These are phyloP conservation scores for Lichtheimia corymbifera DNA, from an alignment of 371 early-diverging fungal species.

Conservation along the genomic window DNA sequence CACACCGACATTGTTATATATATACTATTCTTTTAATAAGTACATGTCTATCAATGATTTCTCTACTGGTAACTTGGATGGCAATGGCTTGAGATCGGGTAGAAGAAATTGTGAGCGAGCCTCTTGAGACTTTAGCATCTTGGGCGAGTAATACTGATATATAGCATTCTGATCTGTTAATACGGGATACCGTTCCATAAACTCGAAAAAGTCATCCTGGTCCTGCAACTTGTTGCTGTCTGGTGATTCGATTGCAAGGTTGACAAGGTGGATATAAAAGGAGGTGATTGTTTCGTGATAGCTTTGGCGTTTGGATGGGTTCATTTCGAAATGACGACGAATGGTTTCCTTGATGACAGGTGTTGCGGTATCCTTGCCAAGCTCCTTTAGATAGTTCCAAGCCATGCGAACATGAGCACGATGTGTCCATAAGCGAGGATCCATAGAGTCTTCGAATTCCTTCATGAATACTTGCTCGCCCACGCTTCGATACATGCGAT, in stretches of 20 bases:
- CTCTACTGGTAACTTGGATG: conserved; percentile 11
- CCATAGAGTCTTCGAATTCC: conserved; percentile 46
- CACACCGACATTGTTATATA: too few relatives aligned
- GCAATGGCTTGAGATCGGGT: conserved; percentile 51
- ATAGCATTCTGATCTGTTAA: conserved; percentile 45
- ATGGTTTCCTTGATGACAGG: conserved; percentile 51
- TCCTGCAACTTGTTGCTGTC: conserved; percentile 16
- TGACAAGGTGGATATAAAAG: conserved; percentile 53
- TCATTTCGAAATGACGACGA: conserved; percentile 43
- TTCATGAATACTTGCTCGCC: conserved; percentile 62
- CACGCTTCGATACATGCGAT: conserved; percentile 62
- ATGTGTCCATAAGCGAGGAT: conserved; percentile 59
- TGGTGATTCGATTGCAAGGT: conserved; percentile 31
- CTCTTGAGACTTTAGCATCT: conserved; percentile 37
- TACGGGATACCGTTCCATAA: conserved; percentile 48
- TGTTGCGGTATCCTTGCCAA: conserved; percentile 35
- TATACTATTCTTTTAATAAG: conserved; percentile 3
- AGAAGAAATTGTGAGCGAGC: conserved; percentile 37
- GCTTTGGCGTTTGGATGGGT: conserved; percentile 29
- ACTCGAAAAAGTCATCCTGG: conserved; percentile 55
- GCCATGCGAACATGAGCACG: conserved; percentile 65
- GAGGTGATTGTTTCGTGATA: conserved; percentile 64
- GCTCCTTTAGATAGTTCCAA: conserved; percentile 60
- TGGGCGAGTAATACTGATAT: conserved; percentile 49
- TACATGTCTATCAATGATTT: conserved; percentile 3